A percentile compares a stretch with the other conserved stretches of the same genome.
These are phyloP conservation scores for Venturia pyrina DNA, from an alignment of 2,329 filamentous ascomycete species.

Conservation along the genomic window DNA sequence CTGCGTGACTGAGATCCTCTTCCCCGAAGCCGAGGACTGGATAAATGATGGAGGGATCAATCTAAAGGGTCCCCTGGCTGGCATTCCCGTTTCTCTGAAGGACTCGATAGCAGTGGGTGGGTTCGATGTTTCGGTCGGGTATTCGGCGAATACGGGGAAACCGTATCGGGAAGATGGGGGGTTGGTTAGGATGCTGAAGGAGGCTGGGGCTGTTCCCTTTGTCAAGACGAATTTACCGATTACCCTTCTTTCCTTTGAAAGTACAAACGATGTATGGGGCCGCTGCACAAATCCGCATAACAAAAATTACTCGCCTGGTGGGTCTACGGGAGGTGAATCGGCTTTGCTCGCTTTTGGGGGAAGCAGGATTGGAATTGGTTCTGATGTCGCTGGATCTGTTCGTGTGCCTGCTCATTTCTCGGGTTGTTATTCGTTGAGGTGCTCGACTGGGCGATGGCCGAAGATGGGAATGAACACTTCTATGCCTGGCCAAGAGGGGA, in stretches of 20 bases:
- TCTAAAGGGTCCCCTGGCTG: constrained; percentile 70
- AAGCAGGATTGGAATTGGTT: constrained; percentile 80
- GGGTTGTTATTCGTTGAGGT: constrained; percentile 77
- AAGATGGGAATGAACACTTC: constrained; percentile 75
- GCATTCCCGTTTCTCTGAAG: constrained; percentile 79
- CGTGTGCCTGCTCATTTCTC: constrained; percentile 80
- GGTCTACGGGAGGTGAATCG: constrained; percentile 76
- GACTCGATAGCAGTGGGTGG: constrained; percentile 66
- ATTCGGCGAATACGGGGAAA: constrained; percentile 62
- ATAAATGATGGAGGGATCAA: constrained; percentile 49
- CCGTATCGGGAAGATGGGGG: constrained; percentile 57
- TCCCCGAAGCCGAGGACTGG: constrained; percentile 71
- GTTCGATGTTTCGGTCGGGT: constrained; percentile 75
- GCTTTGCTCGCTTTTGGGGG: constrained; percentile 72
- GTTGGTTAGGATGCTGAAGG: constrained; percentile 49
- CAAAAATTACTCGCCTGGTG: constrained; percentile 73
- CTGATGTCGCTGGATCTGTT: constrained; percentile 84
- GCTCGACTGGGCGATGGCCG: constrained; percentile 83
- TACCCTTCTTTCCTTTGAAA: constrained; percentile 79
- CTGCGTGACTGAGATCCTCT: constrained; percentile 78
- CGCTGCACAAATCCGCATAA: constrained; percentile 75
- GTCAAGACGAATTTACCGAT: constrained; percentile 88
- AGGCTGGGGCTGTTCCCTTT: constrained; percentile 67
- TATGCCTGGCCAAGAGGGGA: constrained; percentile 87
- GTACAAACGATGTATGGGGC: constrained; percentile 72